Evolutionary conservation across 2,329 filamentous ascomycete species (phyloP).

Genomic region (Incumbomyces delicatus): DNA sequence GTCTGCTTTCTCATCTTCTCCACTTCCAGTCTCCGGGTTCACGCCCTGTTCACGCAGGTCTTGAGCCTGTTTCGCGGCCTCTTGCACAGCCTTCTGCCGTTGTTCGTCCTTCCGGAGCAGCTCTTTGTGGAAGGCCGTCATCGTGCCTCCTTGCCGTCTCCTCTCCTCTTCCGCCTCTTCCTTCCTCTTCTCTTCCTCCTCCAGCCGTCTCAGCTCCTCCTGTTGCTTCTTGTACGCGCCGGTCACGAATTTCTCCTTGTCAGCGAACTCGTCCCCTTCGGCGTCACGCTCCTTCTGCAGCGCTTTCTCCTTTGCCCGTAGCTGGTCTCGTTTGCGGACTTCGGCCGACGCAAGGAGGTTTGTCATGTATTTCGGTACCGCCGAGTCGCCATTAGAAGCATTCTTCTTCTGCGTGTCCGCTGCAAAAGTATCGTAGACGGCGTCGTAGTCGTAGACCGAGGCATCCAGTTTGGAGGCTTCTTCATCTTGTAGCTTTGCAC

Average conservation of each 20-base stretch:
- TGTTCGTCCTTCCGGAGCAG: slow-evolving; percentile 50
- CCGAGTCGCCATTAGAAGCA: slow-evolving; percentile 11
- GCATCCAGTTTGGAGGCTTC: slow-evolving; percentile 36
- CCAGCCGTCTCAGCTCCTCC: slow-evolving; percentile 46
- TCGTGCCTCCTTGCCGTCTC: slow-evolving; percentile 37
- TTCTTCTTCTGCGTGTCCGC: slow-evolving; percentile 21
- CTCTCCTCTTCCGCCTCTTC: slow-evolving; percentile 46
- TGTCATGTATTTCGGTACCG: slow-evolving; percentile 51
- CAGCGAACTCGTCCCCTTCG: slow-evolving; percentile 57
- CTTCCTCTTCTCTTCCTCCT: slow-evolving; percentile 48
- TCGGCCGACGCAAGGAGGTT: slow-evolving; percentile 51
- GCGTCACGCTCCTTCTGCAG: slow-evolving; percentile 52
- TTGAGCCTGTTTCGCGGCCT: slow-evolving; percentile 41
- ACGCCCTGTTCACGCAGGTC: slow-evolving; percentile 27
- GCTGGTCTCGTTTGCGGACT: slow-evolving; percentile 52
- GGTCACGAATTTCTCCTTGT: slow-evolving; percentile 60
- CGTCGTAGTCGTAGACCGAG: slow-evolving; percentile 42
- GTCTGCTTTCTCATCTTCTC: slow-evolving; percentile 36
- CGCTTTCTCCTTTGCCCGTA: slow-evolving; percentile 51
- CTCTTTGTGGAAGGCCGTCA: slow-evolving; percentile 50
- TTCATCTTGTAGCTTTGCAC: slow-evolving; percentile 35
- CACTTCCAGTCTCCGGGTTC: slow-evolving; percentile 13
- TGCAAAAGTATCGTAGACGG: slow-evolving; percentile 38
- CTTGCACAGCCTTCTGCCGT: slow-evolving; percentile 47
- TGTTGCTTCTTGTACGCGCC: slow-evolving; percentile 56